Conservation (phyloP, 306 rosid species). For the Citrullus mucosospermus region DNA sequence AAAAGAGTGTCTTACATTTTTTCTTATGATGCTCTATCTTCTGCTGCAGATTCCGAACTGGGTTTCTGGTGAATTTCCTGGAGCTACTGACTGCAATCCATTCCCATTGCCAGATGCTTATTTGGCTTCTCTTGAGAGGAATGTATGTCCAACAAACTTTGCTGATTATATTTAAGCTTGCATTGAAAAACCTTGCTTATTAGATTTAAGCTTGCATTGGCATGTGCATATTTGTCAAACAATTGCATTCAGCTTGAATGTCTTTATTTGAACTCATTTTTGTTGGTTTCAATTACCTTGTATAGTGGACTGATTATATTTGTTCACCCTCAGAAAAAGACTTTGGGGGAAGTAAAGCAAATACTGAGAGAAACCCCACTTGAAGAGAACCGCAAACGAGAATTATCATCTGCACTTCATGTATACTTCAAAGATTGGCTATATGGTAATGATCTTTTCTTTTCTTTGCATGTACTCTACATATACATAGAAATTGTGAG, state of each 20-base stretch:
- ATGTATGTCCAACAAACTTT: slow-evolving; percentile 33
- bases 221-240: background rate
- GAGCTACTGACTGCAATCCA: slow-evolving; percentile 71
- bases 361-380: slow-evolving; percentile 72
- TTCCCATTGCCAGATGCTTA: slow-evolving; percentile 70
- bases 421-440: slow-evolving; percentile 92
- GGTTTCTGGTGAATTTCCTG: slow-evolving; percentile 50
- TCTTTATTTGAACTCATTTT: background rate
- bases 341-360: slow-evolving; percentile 62
- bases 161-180: background rate
- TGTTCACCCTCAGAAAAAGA: slow-evolving; percentile 42
- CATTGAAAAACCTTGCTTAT: background rate
- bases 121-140: slow-evolving; percentile 54
- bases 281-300: background rate
- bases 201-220: background rate
- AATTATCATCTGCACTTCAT: slow-evolving; percentile 82
- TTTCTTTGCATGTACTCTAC: background rate
- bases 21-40: slow-evolving; percentile 10
- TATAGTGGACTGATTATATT: slow-evolving; percentile 8
- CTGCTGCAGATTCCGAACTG: slow-evolving; percentile 73
- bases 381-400: slow-evolving; percentile 79
- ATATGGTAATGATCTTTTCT: slow-evolving; percentile 44
- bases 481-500: background rate
- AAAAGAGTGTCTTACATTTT: background rate
- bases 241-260: background rate